Evolutionary conservation across 495 filamentous ascomycete genomes (phyloP).

Genomic region (Lasiosphaeriaceae sp.): DNA sequence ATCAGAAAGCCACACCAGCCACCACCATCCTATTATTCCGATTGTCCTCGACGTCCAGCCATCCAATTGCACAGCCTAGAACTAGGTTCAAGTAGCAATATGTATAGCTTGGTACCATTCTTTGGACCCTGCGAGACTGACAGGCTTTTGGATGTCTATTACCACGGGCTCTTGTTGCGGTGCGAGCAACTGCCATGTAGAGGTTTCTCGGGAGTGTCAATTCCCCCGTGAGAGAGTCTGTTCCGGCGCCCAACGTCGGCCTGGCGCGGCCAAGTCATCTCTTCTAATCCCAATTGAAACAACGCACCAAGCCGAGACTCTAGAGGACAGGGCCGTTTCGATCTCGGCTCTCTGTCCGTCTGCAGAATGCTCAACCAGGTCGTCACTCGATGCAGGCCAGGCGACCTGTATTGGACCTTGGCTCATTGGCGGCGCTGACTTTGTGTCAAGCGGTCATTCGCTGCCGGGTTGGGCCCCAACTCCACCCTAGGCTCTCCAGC

Average conservation of each 20-base stretch:
- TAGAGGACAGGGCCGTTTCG: constrained; percentile 7
- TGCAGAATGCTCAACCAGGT: constrained; percentile 12
- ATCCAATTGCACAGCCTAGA: no score
- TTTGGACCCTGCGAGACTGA: no score
- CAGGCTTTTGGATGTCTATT: no score
- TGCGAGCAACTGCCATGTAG: neutral
- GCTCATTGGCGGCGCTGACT: constrained; percentile 15
- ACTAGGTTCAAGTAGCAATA: no score
- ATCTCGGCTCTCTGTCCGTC: constrained; percentile 16
- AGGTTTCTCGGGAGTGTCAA: neutral
- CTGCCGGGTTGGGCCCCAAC: constrained; percentile 13
- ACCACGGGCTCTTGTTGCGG: no score
- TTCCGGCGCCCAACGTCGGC: constrained; percentile 11
- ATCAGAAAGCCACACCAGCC: no score
- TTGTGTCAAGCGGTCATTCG: constrained; percentile 35
- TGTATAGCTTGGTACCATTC: no score
- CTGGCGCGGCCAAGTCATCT: constrained; percentile 8
- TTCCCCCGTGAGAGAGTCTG: neutral
- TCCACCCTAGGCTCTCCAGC: constrained; percentile 4
- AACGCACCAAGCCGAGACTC: constrained; percentile 7
- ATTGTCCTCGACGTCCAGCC: no score
- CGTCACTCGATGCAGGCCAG: constrained; percentile 19
- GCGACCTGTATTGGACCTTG: constrained; percentile 10
- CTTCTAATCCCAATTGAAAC: constrained; percentile 9
- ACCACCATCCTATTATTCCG: neutral